Evolutionary conservation across 2,329 filamentous ascomycete species (phyloP).

Genomic region (Metarhizium rileyi): DNA sequence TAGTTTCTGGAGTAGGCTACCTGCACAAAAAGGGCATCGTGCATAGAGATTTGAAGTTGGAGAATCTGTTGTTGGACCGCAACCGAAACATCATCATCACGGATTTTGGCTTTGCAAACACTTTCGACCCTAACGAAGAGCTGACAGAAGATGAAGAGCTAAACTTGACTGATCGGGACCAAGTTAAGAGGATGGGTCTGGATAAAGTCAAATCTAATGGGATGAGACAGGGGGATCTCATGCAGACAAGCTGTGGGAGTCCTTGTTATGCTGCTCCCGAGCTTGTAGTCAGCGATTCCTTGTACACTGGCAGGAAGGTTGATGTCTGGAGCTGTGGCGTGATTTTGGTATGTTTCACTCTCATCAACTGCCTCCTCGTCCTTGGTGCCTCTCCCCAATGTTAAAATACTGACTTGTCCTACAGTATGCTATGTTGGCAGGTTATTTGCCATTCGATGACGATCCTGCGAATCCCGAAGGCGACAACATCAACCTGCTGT

Average conservation of each 20-base stretch:
- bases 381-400: neutral
- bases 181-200: conserved; percentile 75
- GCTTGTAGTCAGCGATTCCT: conserved; percentile 89
- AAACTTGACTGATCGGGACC: conserved; percentile 77
- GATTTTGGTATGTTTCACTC: conserved; percentile 64
- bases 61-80: conserved; percentile 88
- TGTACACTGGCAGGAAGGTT: conserved; percentile 95
- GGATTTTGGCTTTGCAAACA: conserved; percentile 98
- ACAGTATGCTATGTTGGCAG: conserved; percentile 96
- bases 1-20: conserved; percentile 94
- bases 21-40: conserved; percentile 98
- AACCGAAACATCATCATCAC: conserved; percentile 99
- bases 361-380: neutral
- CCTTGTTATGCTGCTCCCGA: conserved; percentile 97
- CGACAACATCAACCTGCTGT: conserved; percentile 96
- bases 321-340: conserved; percentile 99
- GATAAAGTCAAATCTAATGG: conserved; percentile 70
- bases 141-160: conserved; percentile 84
- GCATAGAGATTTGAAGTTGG: conserved; percentile 90
- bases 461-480: conserved; percentile 97
- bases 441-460: conserved; percentile 95
- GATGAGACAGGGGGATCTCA: conserved; percentile 78
- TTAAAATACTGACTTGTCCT: conserved; percentile 7
- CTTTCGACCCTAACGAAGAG: conserved; percentile 83
- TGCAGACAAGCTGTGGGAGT: conserved; percentile 98